Evolutionary conservation across 805 yeast species (phyloP), one percentile per base, ranked within the genome.

Genomic region (Nakazawaea ishiwadae): DNA sequence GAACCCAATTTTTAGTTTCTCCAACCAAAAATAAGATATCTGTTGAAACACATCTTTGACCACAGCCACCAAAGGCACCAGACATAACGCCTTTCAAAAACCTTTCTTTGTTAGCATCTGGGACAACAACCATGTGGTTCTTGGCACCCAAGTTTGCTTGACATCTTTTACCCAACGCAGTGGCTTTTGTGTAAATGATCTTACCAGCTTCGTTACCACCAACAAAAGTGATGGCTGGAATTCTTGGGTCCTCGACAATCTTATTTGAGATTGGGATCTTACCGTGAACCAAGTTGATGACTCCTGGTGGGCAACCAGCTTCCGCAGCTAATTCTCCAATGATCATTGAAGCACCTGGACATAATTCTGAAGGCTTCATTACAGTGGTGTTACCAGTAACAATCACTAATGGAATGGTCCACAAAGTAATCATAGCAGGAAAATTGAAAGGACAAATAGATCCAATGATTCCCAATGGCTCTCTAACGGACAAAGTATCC

Each of bases 41-140:
- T 37, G 84, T 77, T 10, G 88, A 86, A 84, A 83, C 79, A 65
- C 91, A 83, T 57, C 89, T 77, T 69, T 83, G 91, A 49, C 90
- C 91, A 15, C 89, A 88, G 39, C 90, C 88, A 26, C 89, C 88
- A 60, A 83, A 83, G 17, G 89, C 87, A 40, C 89, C 88, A 39
- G 87, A 84, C 45, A 70, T 78, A 35, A 83, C 66, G 42, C 85
- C 82, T 55, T 77, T 79, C 50, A 83, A 64, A 39, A 84, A 74
- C 47, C 75, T 76, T 47, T 66, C 60, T 59, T 77, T 75, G 62
- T 80, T 75, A 35, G 89, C 88, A 53, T 83, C 90, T 17, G 89
- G 87, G 47, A 81, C 66, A 12, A 83, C 76, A 43, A 83, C 72
- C 56, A 83, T 74, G 60, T 83, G 91, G 68, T 83, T 83, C 65